A percentile compares a stretch with the other conserved stretches of the same genome.
Evolutionary conservation across 495 filamentous ascomycete species (phyloP).

Genomic region (Aspergillus asperescens): DNA sequence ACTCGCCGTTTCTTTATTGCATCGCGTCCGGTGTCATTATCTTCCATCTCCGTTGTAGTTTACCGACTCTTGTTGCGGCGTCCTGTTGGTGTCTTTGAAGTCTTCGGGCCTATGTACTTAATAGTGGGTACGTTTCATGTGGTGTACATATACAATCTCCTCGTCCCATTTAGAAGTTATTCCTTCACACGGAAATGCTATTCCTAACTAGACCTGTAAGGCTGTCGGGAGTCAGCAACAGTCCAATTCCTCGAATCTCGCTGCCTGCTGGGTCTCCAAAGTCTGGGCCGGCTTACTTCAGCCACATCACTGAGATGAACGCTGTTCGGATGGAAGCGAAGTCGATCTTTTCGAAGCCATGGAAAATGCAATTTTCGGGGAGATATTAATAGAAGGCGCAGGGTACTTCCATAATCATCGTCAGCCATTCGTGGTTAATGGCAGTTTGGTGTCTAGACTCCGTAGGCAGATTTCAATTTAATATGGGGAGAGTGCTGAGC

Average conservation of each 20-base stretch:
- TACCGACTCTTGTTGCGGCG: conserved; percentile 22
- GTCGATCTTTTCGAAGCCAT: background rate
- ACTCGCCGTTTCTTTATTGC: conserved; percentile 14
- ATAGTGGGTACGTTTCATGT: conserved; percentile 20
- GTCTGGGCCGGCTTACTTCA: background rate
- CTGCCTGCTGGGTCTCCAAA: background rate
- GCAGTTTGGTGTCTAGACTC: too few species aligned
- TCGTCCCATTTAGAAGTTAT: conserved; percentile 5
- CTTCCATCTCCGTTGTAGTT: conserved; percentile 20
- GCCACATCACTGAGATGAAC: background rate
- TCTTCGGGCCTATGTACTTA: conserved; percentile 20
- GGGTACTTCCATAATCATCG: background rate
- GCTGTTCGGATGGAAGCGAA: background rate
- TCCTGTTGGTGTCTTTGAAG: conserved; percentile 18
- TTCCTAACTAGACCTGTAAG: background rate
- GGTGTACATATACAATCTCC: conserved; percentile 20
- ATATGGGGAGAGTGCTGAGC: background rate
- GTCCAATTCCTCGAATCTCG: background rate
- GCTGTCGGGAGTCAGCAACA: conserved; percentile 2
- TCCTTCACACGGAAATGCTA: background rate
- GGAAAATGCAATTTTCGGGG: background rate
- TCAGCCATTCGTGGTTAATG: background rate
- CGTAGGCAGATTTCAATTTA: too few species aligned
- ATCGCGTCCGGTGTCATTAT: conserved; percentile 19
- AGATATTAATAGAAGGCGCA: conserved; percentile 2